Conservation (phyloP, 1,284 basidiomycete genomes). For the Ustilago trichophora region DNA sequence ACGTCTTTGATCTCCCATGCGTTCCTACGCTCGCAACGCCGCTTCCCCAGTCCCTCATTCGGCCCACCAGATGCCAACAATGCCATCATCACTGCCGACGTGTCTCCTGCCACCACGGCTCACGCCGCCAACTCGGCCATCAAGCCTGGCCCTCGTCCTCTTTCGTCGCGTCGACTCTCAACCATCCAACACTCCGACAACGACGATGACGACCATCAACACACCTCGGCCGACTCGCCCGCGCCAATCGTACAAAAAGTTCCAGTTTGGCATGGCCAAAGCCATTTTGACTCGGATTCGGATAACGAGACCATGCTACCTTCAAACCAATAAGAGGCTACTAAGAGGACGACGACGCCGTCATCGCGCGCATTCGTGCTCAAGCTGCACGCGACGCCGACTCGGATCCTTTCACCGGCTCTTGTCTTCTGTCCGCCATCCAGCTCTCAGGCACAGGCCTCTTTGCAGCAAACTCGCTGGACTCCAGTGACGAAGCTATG, state of each 20-base stretch:
- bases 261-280: constrained; percentile 26
- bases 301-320: constrained; percentile 10
- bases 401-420: constrained; percentile 37
- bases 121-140: constrained; percentile 25
- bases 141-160: constrained; percentile 16
- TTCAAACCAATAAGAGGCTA: not conserved
- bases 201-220: not conserved
- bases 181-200: constrained; percentile 20
- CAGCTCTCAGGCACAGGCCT: constrained; percentile 21
- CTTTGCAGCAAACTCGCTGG: constrained; percentile 3
- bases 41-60: not conserved
- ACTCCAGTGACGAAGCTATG: constrained; percentile 4
- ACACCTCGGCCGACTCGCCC: constrained; percentile 10
- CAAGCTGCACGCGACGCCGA: constrained; percentile 14
- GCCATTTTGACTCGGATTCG: constrained; percentile 43
- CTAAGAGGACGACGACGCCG: constrained; percentile 12
- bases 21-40: constrained; percentile 16
- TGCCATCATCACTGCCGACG: constrained; percentile 15
- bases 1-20: constrained; percentile 41
- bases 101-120: constrained; percentile 29
- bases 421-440: constrained; percentile 32
- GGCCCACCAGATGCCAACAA: constrained; percentile 10
- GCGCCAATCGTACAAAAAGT: constrained; percentile 18
- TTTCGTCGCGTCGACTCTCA: constrained; percentile 33
- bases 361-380: constrained; percentile 33